Base-by-base conservation (phyloP, 345 rosid species). In the Erucastrum elatum region DNA sequence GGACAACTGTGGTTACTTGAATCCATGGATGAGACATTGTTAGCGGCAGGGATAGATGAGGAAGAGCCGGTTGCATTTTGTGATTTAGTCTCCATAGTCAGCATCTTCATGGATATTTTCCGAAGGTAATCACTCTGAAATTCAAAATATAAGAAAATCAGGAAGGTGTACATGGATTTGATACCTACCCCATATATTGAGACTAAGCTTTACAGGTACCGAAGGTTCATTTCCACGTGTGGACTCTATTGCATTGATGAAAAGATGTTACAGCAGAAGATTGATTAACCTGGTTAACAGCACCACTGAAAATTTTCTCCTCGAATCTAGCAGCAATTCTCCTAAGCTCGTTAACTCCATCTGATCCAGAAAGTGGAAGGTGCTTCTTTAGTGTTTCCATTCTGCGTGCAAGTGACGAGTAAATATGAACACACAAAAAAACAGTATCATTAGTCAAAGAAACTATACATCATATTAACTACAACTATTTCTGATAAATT, bases 51-150 rank as follows among this genome's bases (percentile, higher is more conserved):
- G 66, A 78, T 82, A 53, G 88, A 35, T 75, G 87, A 81, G 80
- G 87, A 37, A 67, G 87, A 55, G 80, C 86, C 87, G 34, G 89
- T 82, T 39, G 83, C 74, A 30, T 13, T 86, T 82, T 87, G 94
- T 37, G 94, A 88, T 82, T 87, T 92, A 75, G 76, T 82, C 85
- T 92, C 97, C 90, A 94, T 84, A 39, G 93, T 76, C 62, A 90
- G 87, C 98, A 94, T 88, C 91, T 92, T 92, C 88, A 88, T 53
- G 12, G 97, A 90, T 84, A 94, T 92, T 78, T 85, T 92, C 84
- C 88, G 86, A 41, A 94, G 80, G 84, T 92, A 94, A 80, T 94
- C 98, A 8, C 86, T 53, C 98, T 94, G 86, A 63, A 87, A 82
- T 12, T 25, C 27, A 60, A 21, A 30, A 75, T 33, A 8, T 64